A percentile compares a stretch with the other conserved stretches of the same genome.
phyloP scores from a whole-genome alignment of 352 stramenopile species.

The Globisporangium splendens region DNA sequence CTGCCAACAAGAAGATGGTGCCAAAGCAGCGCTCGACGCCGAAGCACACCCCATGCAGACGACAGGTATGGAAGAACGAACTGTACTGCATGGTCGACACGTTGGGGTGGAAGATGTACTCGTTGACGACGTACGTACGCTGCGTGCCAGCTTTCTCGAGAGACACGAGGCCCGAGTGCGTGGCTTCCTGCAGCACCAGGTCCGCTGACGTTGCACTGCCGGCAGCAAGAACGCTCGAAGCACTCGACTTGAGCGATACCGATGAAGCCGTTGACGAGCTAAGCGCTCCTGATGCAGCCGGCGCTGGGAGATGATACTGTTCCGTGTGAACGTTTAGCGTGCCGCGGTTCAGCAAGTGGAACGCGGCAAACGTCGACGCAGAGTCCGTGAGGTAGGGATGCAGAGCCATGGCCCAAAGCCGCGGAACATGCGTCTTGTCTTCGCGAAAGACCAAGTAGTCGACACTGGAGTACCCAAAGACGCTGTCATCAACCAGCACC shows the following conservation, averaged over 20 bases:
- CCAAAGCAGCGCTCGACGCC: constrained; percentile 70
- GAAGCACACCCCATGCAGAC: constrained; percentile 85
- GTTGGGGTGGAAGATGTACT: constrained; percentile 78
- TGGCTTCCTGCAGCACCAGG: constrained; percentile 28
- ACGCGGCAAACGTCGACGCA: constrained; percentile 64
- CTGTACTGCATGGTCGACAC: constrained; percentile 74
- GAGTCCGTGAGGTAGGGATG: constrained; percentile 79
- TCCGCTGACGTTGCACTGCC: constrained; percentile 6
- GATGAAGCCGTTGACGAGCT: constrained; percentile 9
- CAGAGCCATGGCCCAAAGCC: constrained; percentile 74
- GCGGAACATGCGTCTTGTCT: constrained; percentile 29
- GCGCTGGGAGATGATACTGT: constrained; percentile 25
- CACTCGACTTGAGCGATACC: background rate
- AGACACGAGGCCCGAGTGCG: constrained; percentile 15
- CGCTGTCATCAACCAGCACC: constrained; percentile 30
- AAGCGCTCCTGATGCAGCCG: background rate
- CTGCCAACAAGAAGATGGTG: constrained; percentile 64
- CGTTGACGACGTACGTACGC: constrained; percentile 64
- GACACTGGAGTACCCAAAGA: constrained; percentile 84
- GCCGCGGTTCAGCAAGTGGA: constrained; percentile 60
- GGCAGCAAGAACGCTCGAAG: too few relatives aligned
- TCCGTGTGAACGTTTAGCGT: constrained; percentile 32
- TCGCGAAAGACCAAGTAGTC: constrained; percentile 79
- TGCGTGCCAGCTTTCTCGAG: constrained; percentile 17
- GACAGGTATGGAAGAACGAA: constrained; percentile 87